Conservation (phyloP, 1,139 yeast species). For the Candida buenavistaensis region DNA sequence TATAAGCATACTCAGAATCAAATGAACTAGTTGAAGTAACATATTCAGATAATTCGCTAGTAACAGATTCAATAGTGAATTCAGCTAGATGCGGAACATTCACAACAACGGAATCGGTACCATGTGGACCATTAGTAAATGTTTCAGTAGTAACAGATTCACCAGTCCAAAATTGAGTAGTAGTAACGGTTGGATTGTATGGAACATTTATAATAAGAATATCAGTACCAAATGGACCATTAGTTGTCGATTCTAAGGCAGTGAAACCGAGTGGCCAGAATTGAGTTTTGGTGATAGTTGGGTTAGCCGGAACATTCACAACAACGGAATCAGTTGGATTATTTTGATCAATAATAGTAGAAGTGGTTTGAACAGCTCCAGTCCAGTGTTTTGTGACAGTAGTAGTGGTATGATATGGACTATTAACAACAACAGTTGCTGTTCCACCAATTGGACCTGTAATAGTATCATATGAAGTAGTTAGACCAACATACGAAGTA, state of each 20-base stretch:
- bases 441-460: conserved; percentile 2
- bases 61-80: no score
- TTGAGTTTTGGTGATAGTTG: conserved; percentile 3
- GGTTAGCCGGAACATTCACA: conserved; percentile 12
- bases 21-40: no score
- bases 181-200: conserved; percentile 5
- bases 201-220: conserved; percentile 20
- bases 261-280: conserved; percentile 6
- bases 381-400: conserved; percentile 8
- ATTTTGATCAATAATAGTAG: not conserved
- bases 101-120: conserved; percentile 14
- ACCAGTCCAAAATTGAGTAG: no score
- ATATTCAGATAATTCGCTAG: no score
- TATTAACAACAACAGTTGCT: conserved; percentile 7
- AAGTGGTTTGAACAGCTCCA: conserved; percentile 7
- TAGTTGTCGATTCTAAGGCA: conserved; percentile 12
- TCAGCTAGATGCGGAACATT: conserved; percentile 18
- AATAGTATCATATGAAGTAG: conserved; percentile 11
- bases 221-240: conserved; percentile 10
- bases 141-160: conserved; percentile 10
- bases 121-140: conserved; percentile 5
- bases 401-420: conserved; percentile 16
- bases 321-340: conserved; percentile 13
- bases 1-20: no score
- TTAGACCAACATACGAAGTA: conserved; percentile 4